Evolutionary conservation across 2,329 filamentous ascomycete species (phyloP).

Genomic region (Cercospora citrullina): DNA sequence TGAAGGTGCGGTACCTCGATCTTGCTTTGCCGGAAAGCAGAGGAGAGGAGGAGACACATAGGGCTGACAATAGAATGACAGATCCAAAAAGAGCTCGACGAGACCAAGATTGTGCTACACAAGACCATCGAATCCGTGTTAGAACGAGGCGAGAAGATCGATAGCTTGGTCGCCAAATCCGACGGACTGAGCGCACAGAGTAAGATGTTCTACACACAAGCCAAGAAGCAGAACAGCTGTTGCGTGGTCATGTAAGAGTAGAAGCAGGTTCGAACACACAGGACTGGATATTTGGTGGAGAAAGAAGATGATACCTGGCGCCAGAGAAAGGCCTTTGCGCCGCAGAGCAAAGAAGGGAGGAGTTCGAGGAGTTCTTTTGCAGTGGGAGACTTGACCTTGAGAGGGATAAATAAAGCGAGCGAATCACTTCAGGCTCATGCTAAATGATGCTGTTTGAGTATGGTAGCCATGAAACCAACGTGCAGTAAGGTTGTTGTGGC

Average conservation of each 20-base stretch:
- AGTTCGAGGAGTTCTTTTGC: neutral
- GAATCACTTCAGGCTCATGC: neutral
- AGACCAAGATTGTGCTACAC: conserved; percentile 95
- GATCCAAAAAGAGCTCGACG: conserved; percentile 94
- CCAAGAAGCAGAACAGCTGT: conserved; percentile 64
- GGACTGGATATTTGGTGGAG: neutral
- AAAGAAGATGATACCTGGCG: conserved; percentile 4
- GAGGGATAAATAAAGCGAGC: conserved; percentile 1
- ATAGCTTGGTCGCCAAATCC: conserved; percentile 89
- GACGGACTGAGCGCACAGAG: conserved; percentile 86
- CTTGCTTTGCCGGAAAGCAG: neutral
- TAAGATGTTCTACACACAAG: conserved; percentile 92
- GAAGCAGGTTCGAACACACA: neutral
- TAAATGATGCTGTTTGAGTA: neutral
- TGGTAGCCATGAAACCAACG: neutral
- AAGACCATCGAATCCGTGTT: conserved; percentile 91
- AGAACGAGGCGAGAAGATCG: conserved; percentile 96
- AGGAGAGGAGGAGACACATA: neutral
- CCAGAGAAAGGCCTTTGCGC: neutral
- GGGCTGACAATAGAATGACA: conserved; percentile 52
- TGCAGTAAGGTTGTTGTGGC: neutral
- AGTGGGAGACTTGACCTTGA: neutral
- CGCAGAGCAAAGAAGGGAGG: neutral
- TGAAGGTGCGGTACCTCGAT: conserved; percentile 35
- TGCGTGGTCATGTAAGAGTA: conserved; percentile 54